Percentiles rank a stretch among this genome's conserved stretches.
Evolutionary conservation across 108 stramenopile species (phyloP).

Genomic region (Discostella stelligeroides): DNA sequence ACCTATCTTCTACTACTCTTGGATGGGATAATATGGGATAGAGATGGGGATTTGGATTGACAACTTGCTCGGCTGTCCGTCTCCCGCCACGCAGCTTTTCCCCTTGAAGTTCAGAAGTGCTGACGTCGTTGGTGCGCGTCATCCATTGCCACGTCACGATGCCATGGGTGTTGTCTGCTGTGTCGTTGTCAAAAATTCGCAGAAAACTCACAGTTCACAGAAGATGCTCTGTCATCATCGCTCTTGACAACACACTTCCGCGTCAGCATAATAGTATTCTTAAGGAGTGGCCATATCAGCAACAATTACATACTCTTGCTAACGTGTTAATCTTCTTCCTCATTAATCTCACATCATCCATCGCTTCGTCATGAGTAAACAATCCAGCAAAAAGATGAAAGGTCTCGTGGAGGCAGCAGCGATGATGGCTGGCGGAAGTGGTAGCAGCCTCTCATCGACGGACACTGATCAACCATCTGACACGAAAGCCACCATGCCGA

Average conservation of each 20-base stretch:
- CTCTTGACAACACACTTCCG: background rate
- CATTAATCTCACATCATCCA: background rate
- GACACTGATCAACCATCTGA: background rate
- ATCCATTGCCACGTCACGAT: background rate
- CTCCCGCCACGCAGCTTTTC: background rate
- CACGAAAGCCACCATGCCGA: background rate
- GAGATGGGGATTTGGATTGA: no score
- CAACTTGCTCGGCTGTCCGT: background rate
- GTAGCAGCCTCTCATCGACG: background rate
- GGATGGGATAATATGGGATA: no score
- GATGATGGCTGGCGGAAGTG: conserved; percentile 10
- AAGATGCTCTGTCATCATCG: background rate
- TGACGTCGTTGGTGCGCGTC: background rate
- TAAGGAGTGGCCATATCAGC: no score
- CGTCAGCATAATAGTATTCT: background rate
- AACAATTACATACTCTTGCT: no score
- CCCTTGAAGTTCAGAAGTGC: background rate
- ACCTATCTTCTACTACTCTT: no score
- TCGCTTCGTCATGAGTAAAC: background rate
- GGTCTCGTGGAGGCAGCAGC: conserved; percentile 19
- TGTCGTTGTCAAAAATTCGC: no score
- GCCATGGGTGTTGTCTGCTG: background rate
- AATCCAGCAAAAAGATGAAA: conserved; percentile 6
- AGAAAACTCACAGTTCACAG: background rate
- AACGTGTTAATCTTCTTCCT: no score